Base-by-base conservation (phyloP, 768 basidiomycete genomes). In the Fomitopsis pulvina region DNA sequence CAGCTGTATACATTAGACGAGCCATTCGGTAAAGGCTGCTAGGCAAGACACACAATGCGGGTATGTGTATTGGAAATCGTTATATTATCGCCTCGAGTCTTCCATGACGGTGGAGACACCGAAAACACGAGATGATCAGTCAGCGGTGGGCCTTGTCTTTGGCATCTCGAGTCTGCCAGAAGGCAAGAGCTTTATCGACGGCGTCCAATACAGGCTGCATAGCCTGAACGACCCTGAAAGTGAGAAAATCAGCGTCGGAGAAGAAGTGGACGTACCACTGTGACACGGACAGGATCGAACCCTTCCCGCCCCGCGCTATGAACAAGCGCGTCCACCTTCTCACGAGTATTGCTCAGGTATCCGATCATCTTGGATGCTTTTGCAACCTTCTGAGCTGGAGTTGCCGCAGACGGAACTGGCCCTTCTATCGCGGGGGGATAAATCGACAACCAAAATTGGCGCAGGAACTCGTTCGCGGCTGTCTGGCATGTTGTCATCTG, bases 361-460 rank as follows among this genome's bases (percentile, higher is more conserved):
- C 74, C 80, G 4, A 81, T 79, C 94, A 99, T 96, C 70, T 91
- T 94, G 6, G 80, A 77, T 0, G 86, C 87, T 62, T 93, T 92
- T 4, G 79, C 74, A 1, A 79, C 76, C 56, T 85, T 81, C 60
- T 95, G 89, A 0, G 78, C 75, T 2, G 81, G 76, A 0, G 82
- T 83, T 2, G 79, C 70, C 0, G 69, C 57, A 4, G 71, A 68
- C 2, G 78, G 63, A 0, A 76, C 72, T 47, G 77, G 76, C 16
- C 71, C 58, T 43, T 87, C 87, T 16, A 75, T 70, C 0, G 76
- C 66, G 5, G 86, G 81, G 4, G 92, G 94, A 54, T 92, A 87
- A 44, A 88, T 78, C 1, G 92, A 79, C 2, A 84, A 77, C 93
- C 94, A 98, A 64, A 92, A 97, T 63, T 98, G 96, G 25, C 95